These are phyloP conservation scores for Candida wancherniae DNA, from an alignment of 805 yeast species.

Conservation along the genomic window DNA sequence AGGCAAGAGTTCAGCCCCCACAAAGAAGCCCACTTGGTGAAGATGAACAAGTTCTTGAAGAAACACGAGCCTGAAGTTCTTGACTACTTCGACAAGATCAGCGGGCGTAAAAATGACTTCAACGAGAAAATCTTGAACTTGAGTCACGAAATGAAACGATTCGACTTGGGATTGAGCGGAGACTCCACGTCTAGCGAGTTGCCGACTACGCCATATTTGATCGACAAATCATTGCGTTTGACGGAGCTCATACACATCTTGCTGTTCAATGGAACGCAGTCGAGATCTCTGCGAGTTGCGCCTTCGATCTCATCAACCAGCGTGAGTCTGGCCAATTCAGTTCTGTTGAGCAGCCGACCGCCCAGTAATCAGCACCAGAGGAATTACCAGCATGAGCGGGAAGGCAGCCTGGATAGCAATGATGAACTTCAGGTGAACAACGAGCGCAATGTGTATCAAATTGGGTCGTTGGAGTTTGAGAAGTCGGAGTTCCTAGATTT, in stretches of 20 bases:
- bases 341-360: neutral
- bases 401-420: conserved; percentile 8
- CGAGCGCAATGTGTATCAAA: conserved; percentile 34
- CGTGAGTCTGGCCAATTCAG: conserved; percentile 8
- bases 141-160: conserved; percentile 52
- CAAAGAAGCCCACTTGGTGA: conserved; percentile 76
- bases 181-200: conserved; percentile 49
- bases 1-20: conserved; percentile 65
- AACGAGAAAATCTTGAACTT: conserved; percentile 53
- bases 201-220: conserved; percentile 64
- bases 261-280: conserved; percentile 16
- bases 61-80: conserved; percentile 52
- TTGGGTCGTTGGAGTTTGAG: conserved; percentile 47
- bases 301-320: conserved; percentile 11
- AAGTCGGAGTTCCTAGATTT: conserved; percentile 43
- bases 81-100: conserved; percentile 69
- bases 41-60: conserved; percentile 64
- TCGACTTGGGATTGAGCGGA: conserved; percentile 51
- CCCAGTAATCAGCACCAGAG: conserved; percentile 5
- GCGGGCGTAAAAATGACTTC: conserved; percentile 66
- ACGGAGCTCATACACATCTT: conserved; percentile 53
- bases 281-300: conserved; percentile 4
- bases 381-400: conserved; percentile 4
- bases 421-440: conserved; percentile 23
- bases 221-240: conserved; percentile 59